Conservation (phyloP, 208 protist species). For the Trypanosoma congolense region DNA sequence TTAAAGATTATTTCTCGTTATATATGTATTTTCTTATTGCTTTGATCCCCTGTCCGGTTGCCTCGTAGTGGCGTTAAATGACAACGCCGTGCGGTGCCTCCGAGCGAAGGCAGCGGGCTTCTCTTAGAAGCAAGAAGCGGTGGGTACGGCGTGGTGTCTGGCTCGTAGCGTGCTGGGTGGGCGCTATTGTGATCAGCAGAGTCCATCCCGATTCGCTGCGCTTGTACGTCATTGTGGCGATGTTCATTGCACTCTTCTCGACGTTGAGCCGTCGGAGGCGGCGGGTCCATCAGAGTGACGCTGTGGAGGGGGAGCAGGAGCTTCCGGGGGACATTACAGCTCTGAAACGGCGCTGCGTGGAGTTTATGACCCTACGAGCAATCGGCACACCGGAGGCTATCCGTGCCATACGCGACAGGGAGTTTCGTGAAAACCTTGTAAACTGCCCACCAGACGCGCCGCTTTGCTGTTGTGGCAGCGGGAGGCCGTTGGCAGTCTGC, state of each 20-base stretch:
- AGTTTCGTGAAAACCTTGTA: conserved; percentile 29
- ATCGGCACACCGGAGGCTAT: conserved; percentile 39
- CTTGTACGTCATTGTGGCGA: conserved; percentile 32
- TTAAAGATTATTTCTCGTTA: too few species aligned
- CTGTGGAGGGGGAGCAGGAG: neutral
- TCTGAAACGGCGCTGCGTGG: conserved; percentile 2
- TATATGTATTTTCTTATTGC: conserved; percentile 10
- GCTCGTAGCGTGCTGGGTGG: conserved; percentile 27
- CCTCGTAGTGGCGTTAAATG: neutral
- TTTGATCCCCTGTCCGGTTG: conserved; percentile 13
- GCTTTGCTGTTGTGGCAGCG: conserved; percentile 42
- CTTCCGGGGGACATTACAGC: neutral
- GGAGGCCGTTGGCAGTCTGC: conserved; percentile 35
- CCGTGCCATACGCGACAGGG: conserved; percentile 37
- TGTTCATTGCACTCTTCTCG: conserved; percentile 15
- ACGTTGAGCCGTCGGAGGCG: neutral
- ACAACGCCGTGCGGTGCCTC: neutral
- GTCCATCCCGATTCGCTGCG: conserved; percentile 20
- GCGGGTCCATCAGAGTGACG: too few species aligned
- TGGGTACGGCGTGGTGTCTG: conserved; percentile 28
- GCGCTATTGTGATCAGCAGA: conserved; percentile 11
- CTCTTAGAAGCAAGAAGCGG: conserved; percentile 2
- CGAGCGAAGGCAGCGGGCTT: neutral
- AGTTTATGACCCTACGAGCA: conserved; percentile 25
- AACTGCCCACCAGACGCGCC: conserved; percentile 8